Evolutionary conservation across 2,329 filamentous ascomycete genomes (phyloP), one percentile per base, ranked within the genome.

Genomic region (Paecilomyces niveus): DNA sequence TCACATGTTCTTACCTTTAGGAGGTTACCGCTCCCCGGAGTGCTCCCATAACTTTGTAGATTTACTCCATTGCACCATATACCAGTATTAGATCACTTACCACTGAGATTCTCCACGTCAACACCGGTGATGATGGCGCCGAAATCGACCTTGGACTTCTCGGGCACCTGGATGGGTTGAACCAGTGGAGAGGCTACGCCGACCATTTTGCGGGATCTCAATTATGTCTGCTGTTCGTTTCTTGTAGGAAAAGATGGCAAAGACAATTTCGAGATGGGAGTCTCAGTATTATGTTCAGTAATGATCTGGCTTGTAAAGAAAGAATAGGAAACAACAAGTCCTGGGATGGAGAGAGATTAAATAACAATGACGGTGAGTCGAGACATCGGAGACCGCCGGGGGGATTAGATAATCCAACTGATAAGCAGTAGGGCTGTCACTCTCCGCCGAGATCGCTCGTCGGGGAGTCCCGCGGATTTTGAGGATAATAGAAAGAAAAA

Each of bases 21-120:
- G 81, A 83, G 81, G 81, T 83, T 83, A 83, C 81, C 81, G 81
- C 80, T 83, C 82, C 71, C 58, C 82, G 80, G 81, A 81, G 80
- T 83, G 77, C 76, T 81, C 80, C 81, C 78, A 76, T 73, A 7
- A 49, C 13, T 7, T 29, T 50, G 67, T 53, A 64, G 52, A 32
- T 58, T n/a, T 53, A 33, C 59, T 53, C 61, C 53, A 59, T 57
- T 57, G 53, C 63, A 32, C 64, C 62, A 64, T 61, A 57, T 53
- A 24, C 49, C 26, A 53, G 22, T 51, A 21, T 55, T 52, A 24
- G 21, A 54, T 71, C 35, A 58, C 81, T 78, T 81, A 86, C 84
- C 83, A 55, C 78, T 82, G 53, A 89, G 73, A 56, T 83, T 81
- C 66, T 89, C 84, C 49, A 89, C 73, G 64, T 88, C 80, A 39